phyloP scores from a whole-genome alignment of 2,329 filamentous ascomycete species.

The Beauveria varroae region DNA sequence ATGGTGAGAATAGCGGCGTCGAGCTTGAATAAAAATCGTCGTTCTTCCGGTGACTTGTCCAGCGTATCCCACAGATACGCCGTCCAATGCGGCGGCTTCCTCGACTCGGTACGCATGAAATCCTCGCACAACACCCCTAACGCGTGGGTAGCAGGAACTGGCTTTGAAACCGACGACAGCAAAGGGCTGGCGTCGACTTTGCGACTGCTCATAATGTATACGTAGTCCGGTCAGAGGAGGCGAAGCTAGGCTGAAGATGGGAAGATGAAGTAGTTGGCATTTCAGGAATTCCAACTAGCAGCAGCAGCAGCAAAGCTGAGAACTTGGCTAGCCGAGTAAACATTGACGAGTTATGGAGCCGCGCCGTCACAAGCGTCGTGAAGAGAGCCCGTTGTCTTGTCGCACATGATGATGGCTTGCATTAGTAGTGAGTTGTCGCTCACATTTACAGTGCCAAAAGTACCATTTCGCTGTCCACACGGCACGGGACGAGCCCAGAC shows the following conservation, averaged over 20 bases:
- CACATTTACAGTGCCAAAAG: too few species aligned
- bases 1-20: constrained; percentile 28
- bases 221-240: background rate
- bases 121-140: background rate
- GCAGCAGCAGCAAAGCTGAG: too few species aligned
- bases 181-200: background rate
- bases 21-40: constrained; percentile 26
- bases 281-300: too few species aligned
- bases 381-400: too few species aligned
- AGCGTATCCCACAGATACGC: constrained; percentile 30
- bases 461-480: background rate
- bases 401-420: too few species aligned
- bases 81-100: constrained; percentile 21
- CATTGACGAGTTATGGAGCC: too few species aligned
- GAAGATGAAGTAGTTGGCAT: background rate
- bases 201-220: background rate
- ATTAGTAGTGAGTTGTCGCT: too few species aligned
- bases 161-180: background rate
- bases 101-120: background rate
- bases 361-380: too few species aligned
- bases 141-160: background rate
- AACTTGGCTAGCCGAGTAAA: too few species aligned
- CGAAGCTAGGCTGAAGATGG: background rate
- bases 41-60: constrained; percentile 25
- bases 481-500: background rate